phyloP scores from a whole-genome alignment of 2,329 filamentous ascomycete genomes.

The Ascochyta clinopodiicola region DNA sequence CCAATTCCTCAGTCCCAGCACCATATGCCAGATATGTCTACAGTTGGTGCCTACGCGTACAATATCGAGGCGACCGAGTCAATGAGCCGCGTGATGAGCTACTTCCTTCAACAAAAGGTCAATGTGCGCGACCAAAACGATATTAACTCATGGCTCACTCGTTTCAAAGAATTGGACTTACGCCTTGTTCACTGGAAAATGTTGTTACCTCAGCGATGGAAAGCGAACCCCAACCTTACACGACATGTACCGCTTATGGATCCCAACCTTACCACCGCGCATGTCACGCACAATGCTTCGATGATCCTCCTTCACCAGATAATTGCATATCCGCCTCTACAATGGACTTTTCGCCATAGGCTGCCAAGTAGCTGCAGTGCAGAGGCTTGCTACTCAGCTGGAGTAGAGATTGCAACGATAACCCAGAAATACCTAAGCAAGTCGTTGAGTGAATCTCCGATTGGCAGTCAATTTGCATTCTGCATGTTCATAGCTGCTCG shows the following conservation, averaged over 20 bases:
- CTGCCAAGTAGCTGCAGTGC: slow-evolving; percentile 23
- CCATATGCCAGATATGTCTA: slow-evolving; percentile 23
- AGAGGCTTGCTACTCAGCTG: slow-evolving; percentile 25
- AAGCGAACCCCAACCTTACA: slow-evolving; percentile 28
- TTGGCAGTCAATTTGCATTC: slow-evolving; percentile 25
- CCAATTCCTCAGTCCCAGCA: background rate
- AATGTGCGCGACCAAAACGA: slow-evolving; percentile 21
- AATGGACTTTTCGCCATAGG: slow-evolving; percentile 20
- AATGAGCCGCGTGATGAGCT: slow-evolving; percentile 27
- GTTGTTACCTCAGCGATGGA: slow-evolving; percentile 31
- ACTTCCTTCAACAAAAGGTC: slow-evolving; percentile 29
- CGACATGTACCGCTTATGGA: slow-evolving; percentile 25
- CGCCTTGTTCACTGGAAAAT: slow-evolving; percentile 31
- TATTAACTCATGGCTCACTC: slow-evolving; percentile 27
- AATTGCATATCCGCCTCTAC: slow-evolving; percentile 23
- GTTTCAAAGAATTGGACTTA: slow-evolving; percentile 30
- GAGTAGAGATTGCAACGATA: slow-evolving; percentile 25
- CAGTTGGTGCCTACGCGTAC: slow-evolving; percentile 27
- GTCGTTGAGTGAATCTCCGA: slow-evolving; percentile 16
- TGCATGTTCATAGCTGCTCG: slow-evolving; percentile 31
- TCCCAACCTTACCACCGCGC: slow-evolving; percentile 26
- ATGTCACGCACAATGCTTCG: slow-evolving; percentile 27
- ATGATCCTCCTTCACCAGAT: slow-evolving; percentile 28
- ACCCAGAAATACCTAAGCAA: slow-evolving; percentile 27
- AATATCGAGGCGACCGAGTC: slow-evolving; percentile 31